Conservation (phyloP, 2,329 filamentous ascomycete genomes). For the Nigrospora sphaerica region DNA sequence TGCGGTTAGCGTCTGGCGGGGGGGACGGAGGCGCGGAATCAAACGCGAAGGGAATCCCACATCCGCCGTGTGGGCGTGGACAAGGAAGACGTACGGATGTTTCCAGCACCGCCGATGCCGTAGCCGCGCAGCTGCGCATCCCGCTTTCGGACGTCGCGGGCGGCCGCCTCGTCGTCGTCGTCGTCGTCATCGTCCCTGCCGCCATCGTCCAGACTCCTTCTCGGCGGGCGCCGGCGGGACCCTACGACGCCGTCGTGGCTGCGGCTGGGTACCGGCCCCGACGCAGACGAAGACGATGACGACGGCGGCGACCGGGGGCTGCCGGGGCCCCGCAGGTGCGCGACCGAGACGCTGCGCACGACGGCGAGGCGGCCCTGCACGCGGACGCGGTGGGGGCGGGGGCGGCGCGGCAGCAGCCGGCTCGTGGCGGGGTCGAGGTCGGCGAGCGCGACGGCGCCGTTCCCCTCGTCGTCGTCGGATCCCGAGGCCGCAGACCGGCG, state of each 20-base stretch:
- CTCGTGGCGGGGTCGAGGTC: conserved; percentile 23
- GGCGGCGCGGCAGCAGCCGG: conserved; percentile 19
- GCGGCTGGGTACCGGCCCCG: no score
- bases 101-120: conserved; percentile 31
- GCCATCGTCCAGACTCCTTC: background rate
- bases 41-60: no score
- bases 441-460: conserved; percentile 11
- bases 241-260: background rate
- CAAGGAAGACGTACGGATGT: conserved; percentile 26
- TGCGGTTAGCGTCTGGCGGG: background rate
- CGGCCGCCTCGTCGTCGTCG: conserved; percentile 9
- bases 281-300: conserved; percentile 2
- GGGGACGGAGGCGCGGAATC: no score
- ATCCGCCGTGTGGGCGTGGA: background rate
- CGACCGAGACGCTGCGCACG: conserved; percentile 26
- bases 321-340: conserved; percentile 10
- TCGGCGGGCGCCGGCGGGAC: conserved; percentile 1
- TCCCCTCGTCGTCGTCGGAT: conserved; percentile 3
- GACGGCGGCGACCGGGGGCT: background rate
- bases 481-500: background rate
- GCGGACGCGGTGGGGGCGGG: conserved; percentile 25
- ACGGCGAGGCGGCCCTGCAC: conserved; percentile 28
- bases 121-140: conserved; percentile 28
- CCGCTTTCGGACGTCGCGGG: conserved; percentile 16
- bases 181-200: conserved; percentile 10